A percentile compares a stretch with the other conserved stretches of the same genome.
These are phyloP conservation scores for Pichia norvegensis DNA, from an alignment of 1,139 yeast species.

Conservation along the genomic window DNA sequence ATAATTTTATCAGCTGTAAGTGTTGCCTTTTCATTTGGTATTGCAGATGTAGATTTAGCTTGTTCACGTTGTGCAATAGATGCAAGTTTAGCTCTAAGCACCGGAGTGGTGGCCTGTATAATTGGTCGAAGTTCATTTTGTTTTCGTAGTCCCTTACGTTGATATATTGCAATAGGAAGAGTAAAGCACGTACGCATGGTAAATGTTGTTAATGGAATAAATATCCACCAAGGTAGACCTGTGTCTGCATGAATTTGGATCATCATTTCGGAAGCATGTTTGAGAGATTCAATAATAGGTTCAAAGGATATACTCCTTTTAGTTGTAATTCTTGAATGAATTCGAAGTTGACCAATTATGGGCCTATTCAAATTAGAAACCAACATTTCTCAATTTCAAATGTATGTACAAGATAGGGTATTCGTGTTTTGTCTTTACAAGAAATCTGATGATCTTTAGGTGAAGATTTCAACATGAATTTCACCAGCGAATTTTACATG, in stretches of 20 bases:
- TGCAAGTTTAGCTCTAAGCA: conserved; percentile 64
- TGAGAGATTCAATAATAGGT: conserved; percentile 13
- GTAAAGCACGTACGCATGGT: conserved; percentile 60
- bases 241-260: conserved; percentile 44
- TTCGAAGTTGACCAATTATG: neutral
- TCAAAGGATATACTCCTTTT: conserved; percentile 14
- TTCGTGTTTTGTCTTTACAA: neutral
- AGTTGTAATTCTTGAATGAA: neutral
- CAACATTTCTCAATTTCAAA: neutral
- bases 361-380: neutral
- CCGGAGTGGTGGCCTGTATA: conserved; percentile 67
- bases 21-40: conserved; percentile 30
- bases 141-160: conserved; percentile 58
- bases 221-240: conserved; percentile 76
- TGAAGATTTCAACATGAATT: too few relatives aligned
- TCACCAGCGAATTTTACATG: too few relatives aligned
- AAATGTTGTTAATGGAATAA: conserved; percentile 70
- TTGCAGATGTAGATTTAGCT: conserved; percentile 15
- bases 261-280: conserved; percentile 26
- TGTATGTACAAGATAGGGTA: neutral
- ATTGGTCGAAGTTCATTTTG: conserved; percentile 67
- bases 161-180: conserved; percentile 68
- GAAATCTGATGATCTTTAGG: too few relatives aligned
- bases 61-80: conserved; percentile 38
- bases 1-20: conserved; percentile 72